Percentiles rank a stretch among this genome's conserved stretches.
Evolutionary conservation across 257 asterid species (phyloP).

Genomic region (Thymus mandschuricus): DNA sequence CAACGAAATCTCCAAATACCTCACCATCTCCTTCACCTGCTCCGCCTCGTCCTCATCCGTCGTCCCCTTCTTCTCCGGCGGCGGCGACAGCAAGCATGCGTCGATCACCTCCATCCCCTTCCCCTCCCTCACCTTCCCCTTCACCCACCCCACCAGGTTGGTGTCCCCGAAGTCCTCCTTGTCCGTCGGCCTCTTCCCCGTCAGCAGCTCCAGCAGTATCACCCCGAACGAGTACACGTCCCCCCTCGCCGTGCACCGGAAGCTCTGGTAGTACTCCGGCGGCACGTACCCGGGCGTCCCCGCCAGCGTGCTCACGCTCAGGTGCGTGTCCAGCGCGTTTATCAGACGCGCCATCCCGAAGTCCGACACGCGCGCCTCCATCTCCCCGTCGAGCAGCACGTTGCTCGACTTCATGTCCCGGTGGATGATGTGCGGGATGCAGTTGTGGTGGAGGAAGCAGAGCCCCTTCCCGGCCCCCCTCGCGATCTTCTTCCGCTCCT

Average conservation of each 20-base stretch:
- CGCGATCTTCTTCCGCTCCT: constrained; percentile 80
- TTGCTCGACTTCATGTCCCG: constrained; percentile 97
- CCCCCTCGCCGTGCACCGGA: constrained; percentile 92
- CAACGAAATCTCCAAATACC: constrained; percentile 74
- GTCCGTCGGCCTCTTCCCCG: constrained; percentile 92
- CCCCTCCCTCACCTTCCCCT: constrained; percentile 88
- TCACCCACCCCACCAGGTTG: constrained; percentile 93
- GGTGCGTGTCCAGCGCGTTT: constrained; percentile 86
- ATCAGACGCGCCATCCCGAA: constrained; percentile 96
- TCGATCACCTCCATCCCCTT: constrained; percentile 89
- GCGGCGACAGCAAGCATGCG: constrained; percentile 39
- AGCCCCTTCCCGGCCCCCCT: constrained; percentile 94
- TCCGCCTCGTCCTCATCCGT: constrained; percentile 70
- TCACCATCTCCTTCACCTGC: constrained; percentile 88
- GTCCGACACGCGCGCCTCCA: constrained; percentile 90
- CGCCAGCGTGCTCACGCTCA: constrained; percentile 87
- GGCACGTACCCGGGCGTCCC: constrained; percentile 98
- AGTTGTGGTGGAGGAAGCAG: constrained; percentile 93
- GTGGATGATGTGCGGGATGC: constrained; percentile 94
- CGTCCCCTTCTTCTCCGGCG: constrained; percentile 38
- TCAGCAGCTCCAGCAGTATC: constrained; percentile 71
- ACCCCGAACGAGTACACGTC: constrained; percentile 93
- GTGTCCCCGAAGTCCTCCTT: constrained; percentile 97
- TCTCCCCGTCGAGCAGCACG: constrained; percentile 71
- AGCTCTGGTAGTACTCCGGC: constrained; percentile 95